These are phyloP conservation scores for Strigomonas galati DNA, from an alignment of 208 protist species.

Conservation along the genomic window DNA sequence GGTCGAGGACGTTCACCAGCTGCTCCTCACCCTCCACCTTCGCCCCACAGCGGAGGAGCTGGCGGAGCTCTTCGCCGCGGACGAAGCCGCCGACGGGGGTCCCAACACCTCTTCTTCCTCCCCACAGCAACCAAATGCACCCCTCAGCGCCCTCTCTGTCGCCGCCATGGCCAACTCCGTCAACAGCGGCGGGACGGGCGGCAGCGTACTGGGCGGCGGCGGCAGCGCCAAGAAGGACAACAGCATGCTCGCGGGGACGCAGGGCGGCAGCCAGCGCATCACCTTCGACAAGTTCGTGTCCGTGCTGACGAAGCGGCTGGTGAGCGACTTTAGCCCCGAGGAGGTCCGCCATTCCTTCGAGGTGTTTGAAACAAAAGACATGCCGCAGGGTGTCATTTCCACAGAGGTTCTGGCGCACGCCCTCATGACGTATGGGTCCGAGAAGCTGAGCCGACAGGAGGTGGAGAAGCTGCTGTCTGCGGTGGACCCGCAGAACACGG, in stretches of 20 bases:
- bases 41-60: constrained; percentile 87
- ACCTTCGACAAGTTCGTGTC: constrained; percentile 55
- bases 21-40: constrained; percentile 86
- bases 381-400: constrained; percentile 77
- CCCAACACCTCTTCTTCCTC: too few species aligned
- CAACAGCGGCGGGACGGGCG: neutral
- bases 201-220: neutral
- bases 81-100: neutral
- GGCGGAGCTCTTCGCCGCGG: constrained; percentile 73
- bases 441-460: constrained; percentile 82
- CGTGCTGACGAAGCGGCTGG: constrained; percentile 84
- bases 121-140: too few species aligned
- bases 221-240: neutral
- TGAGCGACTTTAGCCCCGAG: constrained; percentile 82
- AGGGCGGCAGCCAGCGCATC: neutral
- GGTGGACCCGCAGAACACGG: constrained; percentile 78
- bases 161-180: neutral
- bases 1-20: constrained; percentile 68
- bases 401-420: constrained; percentile 83
- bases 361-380: constrained; percentile 87
- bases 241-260: neutral
- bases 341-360: constrained; percentile 88
- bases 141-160: neutral
- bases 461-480: constrained; percentile 66
- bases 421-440: constrained; percentile 84